These are phyloP conservation scores for Crataegus laevigata DNA, from an alignment of 306 rosid genomes.

Conservation along the genomic window DNA sequence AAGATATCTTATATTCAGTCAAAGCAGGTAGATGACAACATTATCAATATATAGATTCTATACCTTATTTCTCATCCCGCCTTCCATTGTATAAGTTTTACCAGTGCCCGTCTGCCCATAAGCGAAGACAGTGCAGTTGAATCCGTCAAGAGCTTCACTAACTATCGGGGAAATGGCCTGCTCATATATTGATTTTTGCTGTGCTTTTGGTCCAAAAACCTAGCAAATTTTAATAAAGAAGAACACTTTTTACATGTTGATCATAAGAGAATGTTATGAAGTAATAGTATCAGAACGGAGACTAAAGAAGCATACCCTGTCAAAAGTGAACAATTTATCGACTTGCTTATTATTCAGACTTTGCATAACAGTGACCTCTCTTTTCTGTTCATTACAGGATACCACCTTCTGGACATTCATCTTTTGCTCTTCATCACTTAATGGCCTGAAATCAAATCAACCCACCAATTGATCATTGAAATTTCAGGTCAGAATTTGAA, in stretches of 20 bases:
- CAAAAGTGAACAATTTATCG: constrained; percentile 76
- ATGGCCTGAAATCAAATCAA: constrained; percentile 47
- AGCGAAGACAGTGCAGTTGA: constrained; percentile 91
- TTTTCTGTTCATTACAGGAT: constrained; percentile 69
- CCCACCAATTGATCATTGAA: neutral
- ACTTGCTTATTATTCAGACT: constrained; percentile 81
- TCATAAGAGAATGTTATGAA: neutral
- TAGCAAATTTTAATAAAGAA: constrained; percentile 9
- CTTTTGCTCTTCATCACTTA: constrained; percentile 68
- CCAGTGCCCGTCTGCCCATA: constrained; percentile 99
- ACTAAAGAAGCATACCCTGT: constrained; percentile 50
- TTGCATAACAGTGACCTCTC: constrained; percentile 79
- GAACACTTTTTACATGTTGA: neutral
- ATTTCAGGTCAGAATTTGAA: neutral
- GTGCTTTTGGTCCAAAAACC: constrained; percentile 96
- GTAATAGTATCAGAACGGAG: neutral
- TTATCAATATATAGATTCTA: constrained; percentile 42
- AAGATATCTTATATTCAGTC: neutral
- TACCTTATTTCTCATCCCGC: constrained; percentile 92
- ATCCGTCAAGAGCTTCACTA: constrained; percentile 91
- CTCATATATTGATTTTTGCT: constrained; percentile 83
- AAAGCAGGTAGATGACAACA: neutral
- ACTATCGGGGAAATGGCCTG: constrained; percentile 92
- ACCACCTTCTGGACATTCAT: constrained; percentile 52
- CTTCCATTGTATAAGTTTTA: constrained; percentile 98